Evolutionary conservation across 2,329 filamentous ascomycete genomes (phyloP).

Genomic region (Coniosporium tulheliwenetii): DNA sequence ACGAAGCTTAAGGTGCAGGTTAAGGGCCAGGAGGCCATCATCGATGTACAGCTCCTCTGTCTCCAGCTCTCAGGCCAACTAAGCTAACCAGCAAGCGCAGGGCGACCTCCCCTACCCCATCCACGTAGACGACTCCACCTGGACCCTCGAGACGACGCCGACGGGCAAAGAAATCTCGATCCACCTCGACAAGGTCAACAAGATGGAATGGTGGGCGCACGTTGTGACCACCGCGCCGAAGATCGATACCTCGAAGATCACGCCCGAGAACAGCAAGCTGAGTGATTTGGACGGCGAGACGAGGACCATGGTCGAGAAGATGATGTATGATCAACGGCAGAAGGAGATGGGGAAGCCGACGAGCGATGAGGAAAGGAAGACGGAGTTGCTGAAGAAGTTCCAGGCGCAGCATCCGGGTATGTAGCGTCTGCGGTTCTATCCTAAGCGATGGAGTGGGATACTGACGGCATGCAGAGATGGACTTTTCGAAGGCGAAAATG

Average conservation of each 20-base stretch:
- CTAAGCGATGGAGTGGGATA: background rate
- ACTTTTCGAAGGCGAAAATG: constrained; percentile 51
- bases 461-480: constrained; percentile 36
- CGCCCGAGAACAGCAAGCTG: constrained; percentile 81
- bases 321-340: constrained; percentile 98
- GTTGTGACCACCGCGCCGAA: constrained; percentile 74
- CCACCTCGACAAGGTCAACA: constrained; percentile 89
- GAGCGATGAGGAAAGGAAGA: constrained; percentile 90
- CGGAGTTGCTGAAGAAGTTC: constrained; percentile 85
- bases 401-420: constrained; percentile 52
- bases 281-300: constrained; percentile 91
- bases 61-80: too few species aligned
- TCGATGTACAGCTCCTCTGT: constrained; percentile 40
- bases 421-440: background rate
- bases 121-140: constrained; percentile 74
- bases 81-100: constrained; percentile 27
- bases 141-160: constrained; percentile 65
- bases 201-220: constrained; percentile 97
- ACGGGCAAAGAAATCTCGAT: constrained; percentile 61
- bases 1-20: constrained; percentile 61
- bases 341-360: constrained; percentile 84
- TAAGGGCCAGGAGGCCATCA: constrained; percentile 76
- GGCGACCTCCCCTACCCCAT: constrained; percentile 73
- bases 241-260: constrained; percentile 92
- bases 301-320: constrained; percentile 96